Conservation (phyloP, 2,329 filamentous ascomycete species). For the Sporothrix inflata region DNA sequence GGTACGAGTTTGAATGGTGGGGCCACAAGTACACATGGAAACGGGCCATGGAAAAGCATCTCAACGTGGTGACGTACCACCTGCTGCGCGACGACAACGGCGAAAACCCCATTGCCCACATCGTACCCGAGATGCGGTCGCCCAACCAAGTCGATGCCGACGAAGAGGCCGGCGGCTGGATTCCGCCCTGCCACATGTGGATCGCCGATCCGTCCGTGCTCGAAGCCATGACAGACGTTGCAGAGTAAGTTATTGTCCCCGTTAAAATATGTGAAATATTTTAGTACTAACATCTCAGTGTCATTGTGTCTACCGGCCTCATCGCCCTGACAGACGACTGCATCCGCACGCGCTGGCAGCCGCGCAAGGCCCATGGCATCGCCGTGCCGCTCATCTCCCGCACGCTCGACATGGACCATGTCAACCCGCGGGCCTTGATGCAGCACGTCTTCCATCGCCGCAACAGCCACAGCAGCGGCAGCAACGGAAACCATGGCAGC, state of each 20-base stretch:
- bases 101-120: constrained; percentile 73
- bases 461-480: constrained; percentile 37
- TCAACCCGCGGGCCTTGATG: constrained; percentile 43
- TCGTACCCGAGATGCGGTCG: constrained; percentile 78
- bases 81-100: constrained; percentile 66
- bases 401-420: constrained; percentile 43
- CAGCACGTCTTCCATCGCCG: constrained; percentile 43
- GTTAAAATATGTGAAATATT: neutral
- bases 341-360: constrained; percentile 77
- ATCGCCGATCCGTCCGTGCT: constrained; percentile 76
- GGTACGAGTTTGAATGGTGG: constrained; percentile 95
- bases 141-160: constrained; percentile 72
- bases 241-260: constrained; percentile 65
- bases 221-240: constrained; percentile 73
- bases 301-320: constrained; percentile 87
- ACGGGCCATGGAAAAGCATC: constrained; percentile 69
- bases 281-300: constrained; percentile 55
- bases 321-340: constrained; percentile 87
- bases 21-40: constrained; percentile 84
- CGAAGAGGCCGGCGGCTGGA: constrained; percentile 79
- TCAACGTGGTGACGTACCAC: constrained; percentile 74
- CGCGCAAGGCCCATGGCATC: constrained; percentile 49
- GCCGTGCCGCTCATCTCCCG: constrained; percentile 43
- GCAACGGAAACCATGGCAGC: neutral
- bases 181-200: constrained; percentile 89